Evolutionary conservation across 208 protist species (phyloP), one percentile per base, ranked within the genome.

Genomic region (Lotmaria passim): DNA sequence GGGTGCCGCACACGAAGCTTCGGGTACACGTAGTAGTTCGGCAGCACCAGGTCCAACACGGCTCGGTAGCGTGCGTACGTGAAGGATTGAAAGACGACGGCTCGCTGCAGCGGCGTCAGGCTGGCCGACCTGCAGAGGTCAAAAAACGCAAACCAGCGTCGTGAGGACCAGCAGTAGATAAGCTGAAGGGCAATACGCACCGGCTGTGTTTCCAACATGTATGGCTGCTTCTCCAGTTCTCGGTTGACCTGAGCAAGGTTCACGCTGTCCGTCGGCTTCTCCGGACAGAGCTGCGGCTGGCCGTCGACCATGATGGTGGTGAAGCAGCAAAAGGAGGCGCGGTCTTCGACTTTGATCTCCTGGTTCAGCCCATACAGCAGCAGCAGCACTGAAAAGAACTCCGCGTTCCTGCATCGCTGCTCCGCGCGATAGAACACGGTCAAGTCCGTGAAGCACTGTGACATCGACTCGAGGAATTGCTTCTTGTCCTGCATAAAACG

Each of bases 361-460:
- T 93, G 85, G 31, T 89, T 71, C n/a, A 96, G 83, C 23, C 91
- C 91, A 66, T 91, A 91, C 46, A 91, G 79, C 36, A 96, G 76
- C 47, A 94, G 77, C 43, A 96, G 68, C 28, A 92, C 69, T 5
- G 88, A 93, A 48, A 96, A 75, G 62, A 93, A 87, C 68, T 96
- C 87, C 7, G 85, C 81, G 53, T 93, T 82, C 17, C 78, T 78
- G 41, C 75, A 61, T n/a, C 79, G 79, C 55, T 82, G 75, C 73
- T 93, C 84, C 14, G 77, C 67, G 12, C 91, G 83, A 64, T 96
- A 96, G 52, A 75, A 87, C 28, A 90, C 58, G 12, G 83, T 77
- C 44, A 96, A 67, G 69, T 93, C 87, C 23, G 84, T 89, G 75
- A 96, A 94, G 61, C 88, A 94, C 78, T 96, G 91, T 21, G 88